Evolutionary conservation across 352 stramenopile species (phyloP), one percentile per base, ranked within the genome.

Genomic region (Hyphochytrium catenoides): DNA sequence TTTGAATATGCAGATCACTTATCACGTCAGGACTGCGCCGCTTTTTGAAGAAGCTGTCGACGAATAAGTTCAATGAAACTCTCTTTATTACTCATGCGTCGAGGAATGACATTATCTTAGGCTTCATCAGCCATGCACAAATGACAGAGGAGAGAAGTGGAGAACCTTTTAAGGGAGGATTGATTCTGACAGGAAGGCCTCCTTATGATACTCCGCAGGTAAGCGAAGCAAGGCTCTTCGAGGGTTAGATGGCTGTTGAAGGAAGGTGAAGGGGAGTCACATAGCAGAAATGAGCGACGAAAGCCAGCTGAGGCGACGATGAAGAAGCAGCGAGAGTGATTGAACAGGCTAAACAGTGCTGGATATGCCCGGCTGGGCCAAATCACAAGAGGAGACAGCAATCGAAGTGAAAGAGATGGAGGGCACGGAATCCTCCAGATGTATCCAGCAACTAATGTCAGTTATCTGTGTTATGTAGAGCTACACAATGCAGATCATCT

Each of bases 71-170:
- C 47, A 66, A 70, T 30, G 52, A 76, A 37, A 74, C 71, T 41
- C 54, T 84, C 24, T 90, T 86, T 36, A 68, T 90, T 17, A 86
- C 73, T 8, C 74, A 90, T 49, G 59, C 72, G 11, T 84, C 65
- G 20, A 62, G 74, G 21, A 81, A 76, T 43, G 74, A 90, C 48
- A 86, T 90, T 44, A 85, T 90, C 34, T 48, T 88, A 15, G 71
- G 69, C 29, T 76, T 87, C 31, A 37, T 83, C 7, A 78, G 62
- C 19, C 71, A 86, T 35, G 54, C 52, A 28, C 60, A 75, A 38
- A 66, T 76, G 46, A 74, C 67, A 39, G 63, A 77, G 46, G 46
- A 59, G 28, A 62, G 46, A 32, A 73, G 53, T 19, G 66, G 67
- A 35, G 44, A 50, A 35, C 52, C 50, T 11, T 86, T 81, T 39